Conservation (phyloP, 306 rosid genomes). For the Hippophae rhamnoides region DNA sequence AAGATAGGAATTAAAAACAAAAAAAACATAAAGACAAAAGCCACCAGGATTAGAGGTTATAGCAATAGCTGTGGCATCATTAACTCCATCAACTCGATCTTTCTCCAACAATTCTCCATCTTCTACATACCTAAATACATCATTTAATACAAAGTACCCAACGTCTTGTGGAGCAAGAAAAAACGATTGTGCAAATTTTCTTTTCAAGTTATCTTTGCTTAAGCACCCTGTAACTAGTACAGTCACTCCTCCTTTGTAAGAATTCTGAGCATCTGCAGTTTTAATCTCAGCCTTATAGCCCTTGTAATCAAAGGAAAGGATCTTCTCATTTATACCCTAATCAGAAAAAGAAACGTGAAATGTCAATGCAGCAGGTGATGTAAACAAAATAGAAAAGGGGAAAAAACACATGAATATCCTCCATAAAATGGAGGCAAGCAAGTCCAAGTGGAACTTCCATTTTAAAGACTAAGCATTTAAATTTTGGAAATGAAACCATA, state of each 20-base stretch:
- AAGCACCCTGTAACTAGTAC: slow-evolving; percentile 75
- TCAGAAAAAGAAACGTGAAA: slow-evolving; percentile 10
- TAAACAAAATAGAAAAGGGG: not conserved
- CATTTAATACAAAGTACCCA: slow-evolving; percentile 68
- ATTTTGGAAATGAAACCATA: no score
- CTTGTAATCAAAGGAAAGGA: slow-evolving; percentile 53
- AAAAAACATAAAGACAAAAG: slow-evolving; percentile 4
- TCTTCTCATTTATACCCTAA: slow-evolving; percentile 68
- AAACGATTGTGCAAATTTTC: slow-evolving; percentile 63
- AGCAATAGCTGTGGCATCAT: slow-evolving; percentile 20
- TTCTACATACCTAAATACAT: slow-evolving; percentile 64
- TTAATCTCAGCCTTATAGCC: slow-evolving; percentile 56
- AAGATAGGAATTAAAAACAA: not conserved
- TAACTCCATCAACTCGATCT: slow-evolving; percentile 32
- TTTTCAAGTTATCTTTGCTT: slow-evolving; percentile 59
- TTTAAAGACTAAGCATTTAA: no score
- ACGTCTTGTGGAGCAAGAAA: slow-evolving; percentile 79
- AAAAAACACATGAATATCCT: no score
- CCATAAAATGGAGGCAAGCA: no score
- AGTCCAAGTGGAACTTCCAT: no score
- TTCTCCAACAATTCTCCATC: slow-evolving; percentile 33
- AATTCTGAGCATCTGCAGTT: slow-evolving; percentile 73
- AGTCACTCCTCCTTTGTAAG: slow-evolving; percentile 51
- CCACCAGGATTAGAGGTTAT: slow-evolving; percentile 43
- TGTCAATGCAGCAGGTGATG: slow-evolving; percentile 11